A percentile compares a stretch with the other conserved stretches of the same genome.
phyloP scores from a whole-genome alignment of 2,329 filamentous ascomycete species.

The Alternaria novae-zelandiae region DNA sequence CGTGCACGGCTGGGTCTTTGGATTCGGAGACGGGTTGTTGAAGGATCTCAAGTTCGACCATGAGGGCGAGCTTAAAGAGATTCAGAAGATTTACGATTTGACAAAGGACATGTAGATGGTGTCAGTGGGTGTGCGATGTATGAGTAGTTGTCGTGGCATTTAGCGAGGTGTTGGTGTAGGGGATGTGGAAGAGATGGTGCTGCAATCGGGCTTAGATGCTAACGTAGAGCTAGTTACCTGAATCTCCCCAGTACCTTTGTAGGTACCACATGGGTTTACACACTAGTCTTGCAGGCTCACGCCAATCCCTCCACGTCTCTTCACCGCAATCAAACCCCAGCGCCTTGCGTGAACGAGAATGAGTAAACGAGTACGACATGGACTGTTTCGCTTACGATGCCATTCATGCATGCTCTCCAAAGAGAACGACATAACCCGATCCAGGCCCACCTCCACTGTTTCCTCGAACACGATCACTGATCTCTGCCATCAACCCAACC shows the following conservation, averaged over 20 bases:
- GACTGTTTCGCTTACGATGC: neutral
- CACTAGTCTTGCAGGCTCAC: neutral
- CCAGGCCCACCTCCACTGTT: neutral
- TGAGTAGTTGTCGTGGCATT: constrained; percentile 11
- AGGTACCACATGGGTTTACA: neutral
- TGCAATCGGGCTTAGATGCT: neutral
- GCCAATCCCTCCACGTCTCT: neutral
- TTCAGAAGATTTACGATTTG: constrained; percentile 70
- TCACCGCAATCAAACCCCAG: neutral
- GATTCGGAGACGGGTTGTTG: constrained; percentile 69
- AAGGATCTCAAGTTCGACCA: constrained; percentile 70
- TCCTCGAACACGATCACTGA: neutral
- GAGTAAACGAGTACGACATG: neutral
- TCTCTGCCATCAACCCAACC: neutral
- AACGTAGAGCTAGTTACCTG: neutral
- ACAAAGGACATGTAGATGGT: constrained; percentile 18
- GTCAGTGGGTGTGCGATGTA: neutral
- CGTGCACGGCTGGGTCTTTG: constrained; percentile 78
- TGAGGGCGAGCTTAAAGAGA: constrained; percentile 60
- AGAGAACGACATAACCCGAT: neutral
- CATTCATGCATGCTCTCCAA: neutral
- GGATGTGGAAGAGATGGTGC: neutral
- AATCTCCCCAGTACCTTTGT: neutral
- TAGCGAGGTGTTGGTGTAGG: constrained; percentile 13
- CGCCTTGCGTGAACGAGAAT: neutral